phyloP scores from a whole-genome alignment of 495 filamentous ascomycete genomes.

The Cercophora samala region DNA sequence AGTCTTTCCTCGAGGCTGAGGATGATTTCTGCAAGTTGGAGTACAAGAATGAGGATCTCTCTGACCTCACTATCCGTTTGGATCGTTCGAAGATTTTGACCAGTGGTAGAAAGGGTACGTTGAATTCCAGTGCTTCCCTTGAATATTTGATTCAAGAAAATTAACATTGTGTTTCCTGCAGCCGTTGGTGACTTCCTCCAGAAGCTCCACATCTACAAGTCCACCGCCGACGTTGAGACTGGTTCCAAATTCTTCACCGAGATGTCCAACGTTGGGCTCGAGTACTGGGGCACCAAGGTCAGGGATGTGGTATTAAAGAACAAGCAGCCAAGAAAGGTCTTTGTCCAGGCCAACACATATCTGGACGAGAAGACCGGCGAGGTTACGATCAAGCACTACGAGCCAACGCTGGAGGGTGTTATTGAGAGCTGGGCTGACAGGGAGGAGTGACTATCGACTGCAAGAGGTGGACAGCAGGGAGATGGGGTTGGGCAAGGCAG shows the following conservation, averaged over 20 bases:
- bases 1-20: conserved; percentile 81
- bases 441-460: conserved; percentile 43
- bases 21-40: conserved; percentile 77
- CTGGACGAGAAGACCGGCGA: conserved; percentile 63
- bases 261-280: conserved; percentile 74
- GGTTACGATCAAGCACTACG: conserved; percentile 85
- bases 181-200: conserved; percentile 87
- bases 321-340: conserved; percentile 91
- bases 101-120: conserved; percentile 51
- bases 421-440: conserved; percentile 89
- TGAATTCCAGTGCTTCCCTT: background rate
- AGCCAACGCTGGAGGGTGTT: conserved; percentile 77
- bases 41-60: conserved; percentile 69
- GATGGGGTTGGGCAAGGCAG: background rate
- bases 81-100: conserved; percentile 79
- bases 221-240: conserved; percentile 74
- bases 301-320: conserved; percentile 75
- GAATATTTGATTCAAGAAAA: background rate
- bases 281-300: conserved; percentile 75
- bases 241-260: conserved; percentile 75
- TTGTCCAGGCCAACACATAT: conserved; percentile 89
- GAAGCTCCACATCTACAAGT: conserved; percentile 90
- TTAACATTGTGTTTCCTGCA: conserved; percentile 33
- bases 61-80: conserved; percentile 73
- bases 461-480: background rate